Conservation (phyloP, 768 basidiomycete species). For the Infundibulicybe gibba region DNA sequence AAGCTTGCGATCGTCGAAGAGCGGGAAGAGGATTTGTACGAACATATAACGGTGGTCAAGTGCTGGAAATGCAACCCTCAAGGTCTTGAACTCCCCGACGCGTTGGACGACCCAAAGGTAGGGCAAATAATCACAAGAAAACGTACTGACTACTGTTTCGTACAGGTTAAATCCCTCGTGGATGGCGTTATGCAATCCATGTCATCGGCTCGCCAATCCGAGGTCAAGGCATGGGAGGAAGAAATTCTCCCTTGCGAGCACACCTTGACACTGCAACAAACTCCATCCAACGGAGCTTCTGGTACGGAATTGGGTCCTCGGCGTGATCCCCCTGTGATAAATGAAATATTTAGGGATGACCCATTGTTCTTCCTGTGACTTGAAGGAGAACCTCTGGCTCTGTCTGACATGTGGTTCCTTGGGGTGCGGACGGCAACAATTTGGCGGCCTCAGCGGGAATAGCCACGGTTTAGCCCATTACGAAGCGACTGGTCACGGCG, state of each 20-base stretch:
- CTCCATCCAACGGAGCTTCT: slow-evolving; percentile 46
- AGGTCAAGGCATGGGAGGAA: slow-evolving; percentile 98
- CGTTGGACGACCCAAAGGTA: slow-evolving; percentile 31
- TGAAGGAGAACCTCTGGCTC: slow-evolving; percentile 93
- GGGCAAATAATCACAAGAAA: too few species aligned
- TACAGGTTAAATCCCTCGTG: slow-evolving; percentile 51
- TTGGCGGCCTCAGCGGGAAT: slow-evolving; percentile 79
- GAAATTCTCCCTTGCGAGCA: slow-evolving; percentile 89
- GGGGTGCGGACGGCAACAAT: slow-evolving; percentile 86
- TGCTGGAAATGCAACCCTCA: slow-evolving; percentile 73
- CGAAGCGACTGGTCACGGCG: slow-evolving; percentile 64
- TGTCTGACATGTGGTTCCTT: slow-evolving; percentile 89
- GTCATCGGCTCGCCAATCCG: slow-evolving; percentile 88
- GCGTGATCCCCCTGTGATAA: neutral
- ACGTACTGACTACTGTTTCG: neutral
- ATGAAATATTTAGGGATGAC: slow-evolving; percentile 55
- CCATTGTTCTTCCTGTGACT: slow-evolving; percentile 77
- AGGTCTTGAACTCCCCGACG: slow-evolving; percentile 42
- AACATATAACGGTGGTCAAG: slow-evolving; percentile 56
- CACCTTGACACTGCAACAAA: slow-evolving; percentile 44
- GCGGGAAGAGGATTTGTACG: slow-evolving; percentile 87
- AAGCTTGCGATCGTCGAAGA: slow-evolving; percentile 88
- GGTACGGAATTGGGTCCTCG: slow-evolving; percentile 32
- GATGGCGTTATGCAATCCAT: slow-evolving; percentile 75
- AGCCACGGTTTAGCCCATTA: slow-evolving; percentile 87